Conservation (phyloP, 2,329 filamentous ascomycete genomes). For the Nothomitra cinnamomea region DNA sequence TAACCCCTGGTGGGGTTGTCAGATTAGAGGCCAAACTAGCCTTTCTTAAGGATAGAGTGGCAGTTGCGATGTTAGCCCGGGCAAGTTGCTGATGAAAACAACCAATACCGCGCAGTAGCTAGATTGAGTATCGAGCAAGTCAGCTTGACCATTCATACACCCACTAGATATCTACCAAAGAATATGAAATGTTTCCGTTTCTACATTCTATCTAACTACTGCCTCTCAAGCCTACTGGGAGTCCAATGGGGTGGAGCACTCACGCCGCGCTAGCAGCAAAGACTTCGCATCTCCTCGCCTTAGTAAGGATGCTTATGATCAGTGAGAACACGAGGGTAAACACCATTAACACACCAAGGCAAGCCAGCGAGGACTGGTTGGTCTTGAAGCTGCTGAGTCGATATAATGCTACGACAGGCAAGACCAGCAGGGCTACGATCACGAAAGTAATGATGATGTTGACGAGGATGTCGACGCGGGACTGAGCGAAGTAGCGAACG, state of each 20-base stretch:
- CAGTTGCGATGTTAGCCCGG: too few species aligned
- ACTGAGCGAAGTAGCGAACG: slow-evolving; percentile 21
- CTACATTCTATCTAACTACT: background rate
- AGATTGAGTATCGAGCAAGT: too few species aligned
- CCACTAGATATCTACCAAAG: too few species aligned
- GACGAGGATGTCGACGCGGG: slow-evolving; percentile 23
- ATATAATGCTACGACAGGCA: slow-evolving; percentile 26
- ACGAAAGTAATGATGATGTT: slow-evolving; percentile 26
- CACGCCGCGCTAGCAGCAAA: slow-evolving; percentile 13
- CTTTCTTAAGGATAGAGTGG: too few species aligned
- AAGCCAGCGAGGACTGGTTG: slow-evolving; percentile 20
- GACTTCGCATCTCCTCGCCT: slow-evolving; percentile 13
- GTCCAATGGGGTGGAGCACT: background rate
- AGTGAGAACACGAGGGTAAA: slow-evolving; percentile 21
- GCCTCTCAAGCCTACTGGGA: too few species aligned
- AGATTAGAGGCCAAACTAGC: too few species aligned
- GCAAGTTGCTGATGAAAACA: slow-evolving; percentile 14
- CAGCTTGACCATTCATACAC: too few species aligned
- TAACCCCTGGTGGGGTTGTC: too few species aligned
- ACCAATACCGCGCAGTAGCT: slow-evolving; percentile 14
- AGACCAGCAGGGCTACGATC: slow-evolving; percentile 25
- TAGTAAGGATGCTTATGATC: slow-evolving; percentile 13
- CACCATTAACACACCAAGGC: slow-evolving; percentile 25
- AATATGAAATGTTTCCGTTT: background rate
- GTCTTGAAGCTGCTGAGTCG: slow-evolving; percentile 17